Conservation (phyloP, 139 green algal species). For the Mychonastes homosphaera region DNA sequence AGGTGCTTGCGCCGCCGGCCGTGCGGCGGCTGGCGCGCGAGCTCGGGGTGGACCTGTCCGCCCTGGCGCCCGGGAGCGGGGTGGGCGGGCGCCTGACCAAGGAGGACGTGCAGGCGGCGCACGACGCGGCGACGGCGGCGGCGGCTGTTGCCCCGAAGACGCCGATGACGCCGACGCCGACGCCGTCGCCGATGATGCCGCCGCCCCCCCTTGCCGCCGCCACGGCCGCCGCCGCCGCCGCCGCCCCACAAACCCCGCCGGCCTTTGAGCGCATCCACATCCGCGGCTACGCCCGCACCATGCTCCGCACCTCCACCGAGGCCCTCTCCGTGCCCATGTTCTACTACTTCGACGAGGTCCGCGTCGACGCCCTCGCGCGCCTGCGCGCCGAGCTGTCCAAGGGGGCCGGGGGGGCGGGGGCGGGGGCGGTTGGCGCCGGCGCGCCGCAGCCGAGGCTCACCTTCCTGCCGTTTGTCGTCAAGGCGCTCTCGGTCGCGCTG, state of each 20-base stretch:
- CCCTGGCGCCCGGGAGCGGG: constrained; percentile 46
- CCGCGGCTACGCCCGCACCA: constrained; percentile 18
- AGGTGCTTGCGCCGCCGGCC: constrained; percentile 55
- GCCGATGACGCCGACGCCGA: not conserved
- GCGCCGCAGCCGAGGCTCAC: constrained; percentile 75
- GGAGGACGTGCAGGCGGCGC: constrained; percentile 42
- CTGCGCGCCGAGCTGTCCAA: constrained; percentile 31
- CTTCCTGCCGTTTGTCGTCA: constrained; percentile 75
- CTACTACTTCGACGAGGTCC: constrained; percentile 71
- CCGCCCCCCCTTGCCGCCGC: no score
- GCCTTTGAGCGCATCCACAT: constrained; percentile 12
- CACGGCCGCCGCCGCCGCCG: not conserved
- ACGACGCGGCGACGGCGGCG: no score
- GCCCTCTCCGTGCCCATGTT: constrained; percentile 36
- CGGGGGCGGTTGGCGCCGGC: constrained; percentile 10
- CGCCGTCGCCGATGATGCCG: no score
- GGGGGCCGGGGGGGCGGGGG: constrained; percentile 9
- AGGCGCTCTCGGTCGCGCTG: constrained; percentile 68
- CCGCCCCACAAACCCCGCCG: not conserved
- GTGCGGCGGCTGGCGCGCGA: constrained; percentile 64
- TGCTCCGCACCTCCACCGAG: constrained; percentile 9
- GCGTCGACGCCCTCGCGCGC: constrained; percentile 46
- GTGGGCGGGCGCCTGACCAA: constrained; percentile 57
- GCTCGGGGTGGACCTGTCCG: constrained; percentile 40
- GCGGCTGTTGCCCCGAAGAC: no score